Evolutionary conservation across 2,329 filamentous ascomycete genomes (phyloP).

Genomic region (Penicillium sp.): DNA sequence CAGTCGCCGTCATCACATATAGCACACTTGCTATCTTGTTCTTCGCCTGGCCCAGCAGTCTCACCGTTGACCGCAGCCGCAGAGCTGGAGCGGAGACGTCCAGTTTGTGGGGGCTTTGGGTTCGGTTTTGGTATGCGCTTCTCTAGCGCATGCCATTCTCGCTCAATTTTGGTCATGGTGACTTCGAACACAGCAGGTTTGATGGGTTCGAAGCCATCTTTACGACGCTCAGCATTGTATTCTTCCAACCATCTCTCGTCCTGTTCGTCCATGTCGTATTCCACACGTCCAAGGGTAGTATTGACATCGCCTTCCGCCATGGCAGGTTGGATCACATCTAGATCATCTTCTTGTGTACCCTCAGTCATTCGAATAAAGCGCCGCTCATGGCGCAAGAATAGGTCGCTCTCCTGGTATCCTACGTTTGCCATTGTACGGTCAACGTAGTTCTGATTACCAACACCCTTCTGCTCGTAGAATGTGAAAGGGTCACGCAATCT

Average conservation of each 20-base stretch:
- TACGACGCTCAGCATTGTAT: slow-evolving; percentile 72
- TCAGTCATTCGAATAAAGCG: slow-evolving; percentile 63
- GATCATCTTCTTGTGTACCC: slow-evolving; percentile 60
- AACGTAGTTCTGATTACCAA: slow-evolving; percentile 84
- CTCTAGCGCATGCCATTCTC: slow-evolving; percentile 95
- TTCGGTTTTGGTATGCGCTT: slow-evolving; percentile 96
- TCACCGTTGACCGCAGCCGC: slow-evolving; percentile 95
- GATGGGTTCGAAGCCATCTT: slow-evolving; percentile 72
- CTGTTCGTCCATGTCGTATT: slow-evolving; percentile 99
- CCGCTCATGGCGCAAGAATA: slow-evolving; percentile 73
- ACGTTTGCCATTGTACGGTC: slow-evolving; percentile 95
- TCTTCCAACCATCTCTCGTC: slow-evolving; percentile 93
- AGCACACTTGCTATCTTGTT: slow-evolving; percentile 94
- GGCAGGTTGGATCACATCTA: slow-evolving; percentile 53
- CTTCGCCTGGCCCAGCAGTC: slow-evolving; percentile 72
- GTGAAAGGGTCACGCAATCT: slow-evolving; percentile 46
- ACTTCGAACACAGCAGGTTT: slow-evolving; percentile 95
- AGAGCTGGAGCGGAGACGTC: slow-evolving; percentile 86
- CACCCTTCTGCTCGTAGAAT: slow-evolving; percentile 70
- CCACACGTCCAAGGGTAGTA: slow-evolving; percentile 70
- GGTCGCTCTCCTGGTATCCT: slow-evolving; percentile 91
- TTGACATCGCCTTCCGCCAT: slow-evolving; percentile 60
- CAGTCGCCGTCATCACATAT: slow-evolving; percentile 99
- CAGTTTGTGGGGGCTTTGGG: slow-evolving; percentile 91
- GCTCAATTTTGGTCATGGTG: slow-evolving; percentile 97